phyloP scores from a whole-genome alignment of 805 yeast genomes.

The Saccharomyces mikatae region DNA sequence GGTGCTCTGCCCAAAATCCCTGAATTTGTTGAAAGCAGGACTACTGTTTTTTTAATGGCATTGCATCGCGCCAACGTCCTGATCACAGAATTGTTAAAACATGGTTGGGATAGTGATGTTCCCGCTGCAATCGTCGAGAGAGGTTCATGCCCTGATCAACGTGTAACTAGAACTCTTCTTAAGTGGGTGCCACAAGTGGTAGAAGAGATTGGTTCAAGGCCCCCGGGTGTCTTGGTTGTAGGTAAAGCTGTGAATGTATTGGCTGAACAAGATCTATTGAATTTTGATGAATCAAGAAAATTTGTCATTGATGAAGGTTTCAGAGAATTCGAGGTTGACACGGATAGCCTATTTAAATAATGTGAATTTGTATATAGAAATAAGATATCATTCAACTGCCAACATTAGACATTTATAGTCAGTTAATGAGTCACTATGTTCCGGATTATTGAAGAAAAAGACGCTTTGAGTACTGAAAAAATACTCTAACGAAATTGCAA shows the following conservation, averaged over 20 bases:
- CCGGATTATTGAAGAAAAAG: not conserved
- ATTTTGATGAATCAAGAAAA: slow-evolving; percentile 20
- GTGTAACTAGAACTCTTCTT: slow-evolving; percentile 69
- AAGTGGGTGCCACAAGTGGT: slow-evolving; percentile 63
- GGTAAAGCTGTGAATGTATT: slow-evolving; percentile 68
- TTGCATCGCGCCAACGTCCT: slow-evolving; percentile 56
- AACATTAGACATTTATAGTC: not conserved
- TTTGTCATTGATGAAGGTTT: slow-evolving; percentile 33
- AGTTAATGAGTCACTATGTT: not conserved
- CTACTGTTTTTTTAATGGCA: slow-evolving; percentile 86
- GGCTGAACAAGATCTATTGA: slow-evolving; percentile 10
- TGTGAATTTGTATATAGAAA: not conserved
- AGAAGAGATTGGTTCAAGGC: slow-evolving; percentile 72
- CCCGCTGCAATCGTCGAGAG: slow-evolving; percentile 87
- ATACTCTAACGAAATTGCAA: not conserved
- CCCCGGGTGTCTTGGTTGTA: slow-evolving; percentile 82
- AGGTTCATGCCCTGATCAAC: slow-evolving; percentile 88
- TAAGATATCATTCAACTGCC: not conserved
- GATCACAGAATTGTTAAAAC: slow-evolving; percentile 45
- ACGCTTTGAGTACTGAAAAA: not conserved
- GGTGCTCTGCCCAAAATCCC: slow-evolving; percentile 79
- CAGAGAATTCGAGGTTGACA: slow-evolving; percentile 12
- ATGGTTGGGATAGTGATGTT: slow-evolving; percentile 57
- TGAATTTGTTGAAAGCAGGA: slow-evolving; percentile 59
- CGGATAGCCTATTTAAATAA: not conserved